Base-by-base conservation (phyloP, 208 protist species). In the Acanthamoeba comandoni region DNA sequence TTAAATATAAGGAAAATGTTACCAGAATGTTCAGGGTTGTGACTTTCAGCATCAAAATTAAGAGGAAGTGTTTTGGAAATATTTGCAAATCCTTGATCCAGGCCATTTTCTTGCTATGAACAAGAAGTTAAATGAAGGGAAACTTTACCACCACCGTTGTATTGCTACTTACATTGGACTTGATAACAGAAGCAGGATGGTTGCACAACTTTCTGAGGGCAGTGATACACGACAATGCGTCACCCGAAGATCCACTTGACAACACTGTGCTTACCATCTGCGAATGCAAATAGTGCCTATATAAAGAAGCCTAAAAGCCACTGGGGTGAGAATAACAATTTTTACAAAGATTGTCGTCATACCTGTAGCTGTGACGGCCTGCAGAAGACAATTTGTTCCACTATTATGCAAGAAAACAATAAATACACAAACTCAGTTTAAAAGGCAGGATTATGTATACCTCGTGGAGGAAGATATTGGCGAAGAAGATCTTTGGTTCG, bases 311-410 rank as follows among this genome's bases (percentile, higher is more conserved):
- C 35, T 43, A 43, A 43, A 43, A 43, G 5, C 35, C 35, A 43
- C 35, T 43, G 35, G 35, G 5, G 35, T 43, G 35, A 43, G 35
- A 43, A 43, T 43, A 43, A 7, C 35, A 43, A 43, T 43, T 43
- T n/a, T 43, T 7, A 43, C 35, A 43, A 43, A 43, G 35, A 43
- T 43, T 43, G 35, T 43, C 5, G 35, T 43, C 62, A 49, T 31
- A 51, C 73, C 39, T 88, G 80, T 9, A 88, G 60, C 9, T 26
- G 9, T 12, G 80, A 88, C 7, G 70, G 80, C 35, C 80, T 55
- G 35, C 80, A 88, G 22, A 88, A 88, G 43, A 88, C 80, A 2
- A 88, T 12, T 70, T 88, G 58, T 51, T 88, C 80, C 57, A 88
- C 80, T 87, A 7, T 12, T 13, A 9, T 52, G n/a, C 31, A 13